Base-by-base conservation (phyloP, 495 filamentous ascomycete species). In the Aspergillus leporis region DNA sequence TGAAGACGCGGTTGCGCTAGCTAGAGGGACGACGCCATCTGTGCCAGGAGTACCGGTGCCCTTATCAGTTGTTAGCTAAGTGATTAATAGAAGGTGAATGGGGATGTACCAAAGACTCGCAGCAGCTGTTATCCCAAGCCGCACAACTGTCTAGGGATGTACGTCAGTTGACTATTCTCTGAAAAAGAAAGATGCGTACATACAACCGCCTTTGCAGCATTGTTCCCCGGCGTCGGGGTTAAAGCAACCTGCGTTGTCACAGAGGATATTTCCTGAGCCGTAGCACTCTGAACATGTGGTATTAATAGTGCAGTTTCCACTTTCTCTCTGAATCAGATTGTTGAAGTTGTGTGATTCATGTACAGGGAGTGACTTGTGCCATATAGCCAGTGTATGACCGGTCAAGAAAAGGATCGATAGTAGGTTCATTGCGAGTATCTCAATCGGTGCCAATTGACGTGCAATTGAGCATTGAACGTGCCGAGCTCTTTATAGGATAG, bases 201-300 rank as follows among this genome's bases (percentile, higher is more conserved):
- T 53, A 59, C 57, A 23, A 18, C 57, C 57, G 25, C 30, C 51
- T 23, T 53, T 49, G 41, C 57, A 60, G 51, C 57, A 60, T 18
- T 54, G 36, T 21, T 60, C 38, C 36, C 51, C 51, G 16, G 49
- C 40, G 32, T 53, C 40, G 10, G 57, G 57, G 19, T 60, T 54
- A 40, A 60, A 60, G 19, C 57, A 54, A 4, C 50, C 57, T 22
- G 51, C 41, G 10, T 54, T 49, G 40, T 60, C 57, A 22, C 57
- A 60, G 12, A 60, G 38, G 3, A 53, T 38, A 49, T 60, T 47
- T 16, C 57, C 57, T 4, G 9, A 10, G 1, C 57, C 57, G 28
- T 47, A 60, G 21, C 57, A 60, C 36, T 54, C 57, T 5, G 14
- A 28, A 21, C 57, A 60, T n/a, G 57, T 60, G n/a, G 47, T 45